These are phyloP conservation scores for Glycine tomentella DNA, from an alignment of 306 rosid genomes.

Conservation along the genomic window DNA sequence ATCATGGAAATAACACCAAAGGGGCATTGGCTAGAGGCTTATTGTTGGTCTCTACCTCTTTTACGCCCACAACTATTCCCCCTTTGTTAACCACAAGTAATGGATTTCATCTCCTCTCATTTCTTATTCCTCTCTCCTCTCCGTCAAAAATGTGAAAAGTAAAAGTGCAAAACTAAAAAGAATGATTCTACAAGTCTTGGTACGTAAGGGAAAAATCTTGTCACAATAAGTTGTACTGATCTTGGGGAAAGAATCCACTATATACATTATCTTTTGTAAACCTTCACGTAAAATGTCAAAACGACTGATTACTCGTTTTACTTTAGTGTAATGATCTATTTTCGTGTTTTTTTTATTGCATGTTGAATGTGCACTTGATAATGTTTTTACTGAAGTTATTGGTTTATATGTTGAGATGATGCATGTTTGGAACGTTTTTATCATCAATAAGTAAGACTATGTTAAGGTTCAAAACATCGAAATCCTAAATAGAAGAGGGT, in stretches of 20 bases:
- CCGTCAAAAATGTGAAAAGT: conserved; percentile 30
- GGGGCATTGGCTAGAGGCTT: conserved; percentile 67
- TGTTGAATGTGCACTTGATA: neutral
- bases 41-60: conserved; percentile 75
- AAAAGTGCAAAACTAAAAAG: neutral
- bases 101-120: neutral
- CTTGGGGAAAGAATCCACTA: conserved; percentile 22
- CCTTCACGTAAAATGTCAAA: conserved; percentile 42
- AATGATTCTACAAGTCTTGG: neutral
- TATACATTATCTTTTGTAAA: conserved; percentile 12
- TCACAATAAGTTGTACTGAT: conserved; percentile 32
- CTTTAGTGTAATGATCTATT: neutral
- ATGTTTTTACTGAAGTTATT: no score
- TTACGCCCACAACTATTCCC: conserved; percentile 87
- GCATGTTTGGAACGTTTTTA: neutral
- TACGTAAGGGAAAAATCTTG: neutral
- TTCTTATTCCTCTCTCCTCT: neutral
- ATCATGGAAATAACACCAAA: conserved; percentile 75
- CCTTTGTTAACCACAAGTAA: conserved; percentile 61
- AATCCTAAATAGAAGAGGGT: neutral
- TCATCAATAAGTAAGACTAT: neutral
- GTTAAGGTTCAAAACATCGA: neutral
- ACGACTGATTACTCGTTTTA: neutral
- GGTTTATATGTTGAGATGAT: neutral
- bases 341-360: neutral